These are phyloP conservation scores for Lupinus albus DNA, from an alignment of 306 rosid genomes.

Conservation along the genomic window DNA sequence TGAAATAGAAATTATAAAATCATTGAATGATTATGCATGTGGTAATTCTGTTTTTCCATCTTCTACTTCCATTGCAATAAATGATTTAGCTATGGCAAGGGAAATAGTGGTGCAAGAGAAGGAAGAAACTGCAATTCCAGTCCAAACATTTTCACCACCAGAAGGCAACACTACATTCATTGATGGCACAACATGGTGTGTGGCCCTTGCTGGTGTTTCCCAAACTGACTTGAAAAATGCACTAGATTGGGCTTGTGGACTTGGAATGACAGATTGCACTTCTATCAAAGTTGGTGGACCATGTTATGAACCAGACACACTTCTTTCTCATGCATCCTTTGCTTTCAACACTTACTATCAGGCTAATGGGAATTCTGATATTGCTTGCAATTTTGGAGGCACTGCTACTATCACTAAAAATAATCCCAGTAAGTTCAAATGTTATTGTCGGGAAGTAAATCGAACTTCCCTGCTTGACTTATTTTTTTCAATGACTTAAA, in stretches of 20 bases:
- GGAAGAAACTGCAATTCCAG: constrained; percentile 58
- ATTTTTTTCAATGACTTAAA: no score
- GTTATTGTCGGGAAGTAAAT: no score
- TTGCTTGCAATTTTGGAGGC: constrained; percentile 97
- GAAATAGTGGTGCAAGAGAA: constrained; percentile 62
- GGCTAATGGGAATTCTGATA: constrained; percentile 85
- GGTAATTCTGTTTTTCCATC: constrained; percentile 4
- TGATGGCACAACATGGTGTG: constrained; percentile 91
- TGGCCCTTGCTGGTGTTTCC: constrained; percentile 76
- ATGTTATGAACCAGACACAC: constrained; percentile 76
- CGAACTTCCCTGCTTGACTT: no score
- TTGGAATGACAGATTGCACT: constrained; percentile 72
- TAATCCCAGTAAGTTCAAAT: constrained; percentile 61
- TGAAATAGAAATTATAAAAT: not conserved
- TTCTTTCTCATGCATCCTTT: constrained; percentile 87
- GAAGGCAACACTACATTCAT: constrained; percentile 94
- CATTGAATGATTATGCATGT: not conserved
- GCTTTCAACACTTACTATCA: constrained; percentile 86
- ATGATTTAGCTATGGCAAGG: constrained; percentile 44
- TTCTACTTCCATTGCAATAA: not conserved
- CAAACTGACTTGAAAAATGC: constrained; percentile 87
- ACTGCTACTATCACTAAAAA: constrained; percentile 66
- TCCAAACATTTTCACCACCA: constrained; percentile 69
- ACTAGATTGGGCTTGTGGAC: constrained; percentile 95
- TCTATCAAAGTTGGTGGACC: constrained; percentile 64